Conservation (phyloP, 108 stramenopile species). For the Fragilaria radians region DNA sequence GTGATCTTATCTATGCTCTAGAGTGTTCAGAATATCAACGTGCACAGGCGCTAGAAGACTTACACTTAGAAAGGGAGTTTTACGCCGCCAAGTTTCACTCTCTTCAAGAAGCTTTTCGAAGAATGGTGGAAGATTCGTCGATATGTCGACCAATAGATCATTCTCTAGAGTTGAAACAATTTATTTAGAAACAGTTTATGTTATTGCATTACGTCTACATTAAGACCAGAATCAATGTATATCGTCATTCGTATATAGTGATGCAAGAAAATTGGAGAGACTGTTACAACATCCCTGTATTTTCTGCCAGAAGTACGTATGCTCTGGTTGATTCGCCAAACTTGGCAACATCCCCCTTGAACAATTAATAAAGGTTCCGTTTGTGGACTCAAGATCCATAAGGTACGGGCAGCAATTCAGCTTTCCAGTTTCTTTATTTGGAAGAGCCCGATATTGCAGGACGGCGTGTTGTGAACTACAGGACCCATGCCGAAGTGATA, state of each 20-base stretch:
- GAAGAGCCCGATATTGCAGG: slow-evolving; percentile 86
- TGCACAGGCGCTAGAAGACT: not conserved
- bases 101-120: not conserved
- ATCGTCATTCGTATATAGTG: too few relatives aligned
- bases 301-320: slow-evolving; percentile 91
- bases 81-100: not conserved
- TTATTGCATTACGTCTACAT: too few relatives aligned
- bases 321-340: slow-evolving; percentile 89
- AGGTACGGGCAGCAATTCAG: slow-evolving; percentile 84
- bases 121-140: not conserved
- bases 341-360: slow-evolving; percentile 85
- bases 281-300: slow-evolving; percentile 44
- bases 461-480: slow-evolving; percentile 95
- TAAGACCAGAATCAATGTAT: too few relatives aligned
- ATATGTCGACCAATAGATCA: not conserved
- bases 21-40: not conserved
- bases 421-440: slow-evolving; percentile 15
- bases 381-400: slow-evolving; percentile 95
- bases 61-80: not conserved
- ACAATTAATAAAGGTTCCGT: slow-evolving; percentile 92
- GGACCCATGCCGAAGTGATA: slow-evolving; percentile 77
- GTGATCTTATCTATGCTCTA: not conserved
- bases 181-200: too few relatives aligned
- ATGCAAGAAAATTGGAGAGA: too few relatives aligned
- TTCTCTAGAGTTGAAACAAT: too few relatives aligned